Percentiles rank a stretch among this genome's conserved stretches.
phyloP scores from a whole-genome alignment of 257 asterid genomes.

The Sherardia arvensis region DNA sequence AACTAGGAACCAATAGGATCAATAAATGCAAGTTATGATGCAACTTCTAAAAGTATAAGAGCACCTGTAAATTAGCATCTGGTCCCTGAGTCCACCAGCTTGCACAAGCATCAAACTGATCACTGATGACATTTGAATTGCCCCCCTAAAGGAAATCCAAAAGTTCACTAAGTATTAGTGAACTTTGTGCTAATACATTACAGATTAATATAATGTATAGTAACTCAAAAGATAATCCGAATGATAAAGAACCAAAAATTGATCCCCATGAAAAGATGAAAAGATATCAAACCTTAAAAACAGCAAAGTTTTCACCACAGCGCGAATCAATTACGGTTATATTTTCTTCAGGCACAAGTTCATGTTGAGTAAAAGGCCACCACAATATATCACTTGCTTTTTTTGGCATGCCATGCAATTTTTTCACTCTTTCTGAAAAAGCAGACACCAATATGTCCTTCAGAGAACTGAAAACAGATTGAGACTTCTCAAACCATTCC shows the following conservation, averaged over 20 bases:
- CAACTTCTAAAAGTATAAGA: constrained; percentile 12
- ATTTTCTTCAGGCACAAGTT: constrained; percentile 62
- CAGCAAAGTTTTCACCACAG: constrained; percentile 87
- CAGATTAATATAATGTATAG: background rate
- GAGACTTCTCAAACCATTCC: constrained; percentile 72
- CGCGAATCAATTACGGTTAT: constrained; percentile 96
- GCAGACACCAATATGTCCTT: constrained; percentile 63
- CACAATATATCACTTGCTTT: constrained; percentile 66
- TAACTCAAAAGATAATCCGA: background rate
- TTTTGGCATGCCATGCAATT: constrained; percentile 63
- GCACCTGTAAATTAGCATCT: constrained; percentile 79
- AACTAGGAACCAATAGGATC: background rate
- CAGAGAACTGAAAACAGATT: constrained; percentile 54
- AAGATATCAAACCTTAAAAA: constrained; percentile 49
- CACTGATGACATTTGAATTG: constrained; percentile 42
- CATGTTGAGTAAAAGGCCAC: constrained; percentile 99
- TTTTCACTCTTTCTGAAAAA: constrained; percentile 45
- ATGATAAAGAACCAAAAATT: background rate
- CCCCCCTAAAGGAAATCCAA: constrained; percentile 29
- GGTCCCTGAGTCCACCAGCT: constrained; percentile 99
- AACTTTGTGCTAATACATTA: background rate
- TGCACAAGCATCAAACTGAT: constrained; percentile 97
- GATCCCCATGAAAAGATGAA: background rate
- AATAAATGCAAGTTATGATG: background rate
- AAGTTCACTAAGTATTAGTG: constrained; percentile 14